phyloP scores from a whole-genome alignment of 176 grass and related monocot species.

The Hordeum marinum region DNA sequence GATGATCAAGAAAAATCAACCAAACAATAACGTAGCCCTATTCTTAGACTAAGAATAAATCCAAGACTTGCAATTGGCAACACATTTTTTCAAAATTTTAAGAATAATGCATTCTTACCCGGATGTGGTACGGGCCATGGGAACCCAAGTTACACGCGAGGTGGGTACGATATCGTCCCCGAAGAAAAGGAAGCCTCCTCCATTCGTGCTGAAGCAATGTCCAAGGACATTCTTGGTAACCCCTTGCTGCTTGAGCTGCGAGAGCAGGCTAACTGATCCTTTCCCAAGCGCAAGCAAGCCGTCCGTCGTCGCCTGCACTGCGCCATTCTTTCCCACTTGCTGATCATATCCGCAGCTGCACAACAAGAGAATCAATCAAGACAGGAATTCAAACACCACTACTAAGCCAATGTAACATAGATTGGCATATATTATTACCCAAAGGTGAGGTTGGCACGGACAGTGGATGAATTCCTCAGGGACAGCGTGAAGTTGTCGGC shows the following conservation, averaged over 20 bases:
- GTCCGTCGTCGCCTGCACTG: slow-evolving; percentile 29
- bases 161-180: slow-evolving; percentile 72
- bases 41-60: background rate
- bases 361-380: slow-evolving; percentile 14
- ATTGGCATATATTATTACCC: slow-evolving; percentile 51
- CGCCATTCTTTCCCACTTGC: slow-evolving; percentile 46
- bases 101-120: slow-evolving; percentile 33
- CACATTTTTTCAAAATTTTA: background rate
- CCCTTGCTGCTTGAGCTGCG: slow-evolving; percentile 79
- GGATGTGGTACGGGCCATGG: slow-evolving; percentile 43
- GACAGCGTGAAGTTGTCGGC: slow-evolving; percentile 46
- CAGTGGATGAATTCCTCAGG: slow-evolving; percentile 50
- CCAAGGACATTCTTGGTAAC: slow-evolving; percentile 79
- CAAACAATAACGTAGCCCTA: background rate
- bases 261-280: slow-evolving; percentile 63
- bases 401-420: background rate
- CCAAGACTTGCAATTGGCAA: background rate
- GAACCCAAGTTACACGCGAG: slow-evolving; percentile 53
- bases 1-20: background rate
- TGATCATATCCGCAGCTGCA: slow-evolving; percentile 86
- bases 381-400: background rate
- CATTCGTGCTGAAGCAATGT: slow-evolving; percentile 69
- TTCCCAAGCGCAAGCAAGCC: slow-evolving; percentile 80
- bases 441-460: slow-evolving; percentile 57
- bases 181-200: slow-evolving; percentile 81